Evolutionary conservation across 2,329 filamentous ascomycete genomes (phyloP).

Genomic region (Ascochyta fabae): DNA sequence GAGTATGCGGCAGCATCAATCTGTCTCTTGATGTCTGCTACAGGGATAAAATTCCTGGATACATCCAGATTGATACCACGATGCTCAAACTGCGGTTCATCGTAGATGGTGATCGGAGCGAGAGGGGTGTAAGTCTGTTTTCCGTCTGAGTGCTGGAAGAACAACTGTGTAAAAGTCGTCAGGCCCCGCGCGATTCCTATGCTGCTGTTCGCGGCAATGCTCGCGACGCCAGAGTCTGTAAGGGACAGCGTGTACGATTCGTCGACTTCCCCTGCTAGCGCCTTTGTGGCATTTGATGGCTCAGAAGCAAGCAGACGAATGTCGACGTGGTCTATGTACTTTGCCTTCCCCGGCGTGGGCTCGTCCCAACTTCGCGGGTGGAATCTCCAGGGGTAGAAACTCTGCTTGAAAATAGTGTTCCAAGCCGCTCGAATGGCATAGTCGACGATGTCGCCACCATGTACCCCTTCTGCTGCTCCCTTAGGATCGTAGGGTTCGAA

Average conservation of each 20-base stretch:
- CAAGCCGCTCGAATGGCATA: slow-evolving; percentile 62
- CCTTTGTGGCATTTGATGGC: slow-evolving; percentile 62
- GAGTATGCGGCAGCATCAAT: slow-evolving; percentile 80
- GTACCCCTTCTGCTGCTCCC: slow-evolving; percentile 31
- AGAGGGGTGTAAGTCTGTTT: slow-evolving; percentile 67
- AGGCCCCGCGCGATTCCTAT: slow-evolving; percentile 75
- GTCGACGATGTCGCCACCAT: slow-evolving; percentile 58
- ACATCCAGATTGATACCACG: slow-evolving; percentile 83
- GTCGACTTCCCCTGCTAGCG: slow-evolving; percentile 69
- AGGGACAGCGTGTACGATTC: slow-evolving; percentile 77
- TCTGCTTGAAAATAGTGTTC: slow-evolving; percentile 68
- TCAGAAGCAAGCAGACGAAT: slow-evolving; percentile 68
- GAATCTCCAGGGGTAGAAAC: slow-evolving; percentile 81
- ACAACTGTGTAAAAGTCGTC: slow-evolving; percentile 79
- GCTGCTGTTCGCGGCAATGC: slow-evolving; percentile 69
- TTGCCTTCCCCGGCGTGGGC: slow-evolving; percentile 58
- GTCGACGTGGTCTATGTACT: slow-evolving; percentile 64
- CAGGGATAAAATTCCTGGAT: slow-evolving; percentile 72
- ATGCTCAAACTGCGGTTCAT: slow-evolving; percentile 76
- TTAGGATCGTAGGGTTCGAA: slow-evolving; percentile 2
- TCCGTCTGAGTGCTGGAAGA: slow-evolving; percentile 71
- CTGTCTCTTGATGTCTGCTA: slow-evolving; percentile 72
- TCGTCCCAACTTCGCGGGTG: slow-evolving; percentile 69
- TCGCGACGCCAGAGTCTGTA: slow-evolving; percentile 63
- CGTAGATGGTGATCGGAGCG: slow-evolving; percentile 74